Evolutionary conservation across 1,284 basidiomycete genomes (phyloP), one percentile per base, ranked within the genome.

Genomic region (Ustilago esculenta): DNA sequence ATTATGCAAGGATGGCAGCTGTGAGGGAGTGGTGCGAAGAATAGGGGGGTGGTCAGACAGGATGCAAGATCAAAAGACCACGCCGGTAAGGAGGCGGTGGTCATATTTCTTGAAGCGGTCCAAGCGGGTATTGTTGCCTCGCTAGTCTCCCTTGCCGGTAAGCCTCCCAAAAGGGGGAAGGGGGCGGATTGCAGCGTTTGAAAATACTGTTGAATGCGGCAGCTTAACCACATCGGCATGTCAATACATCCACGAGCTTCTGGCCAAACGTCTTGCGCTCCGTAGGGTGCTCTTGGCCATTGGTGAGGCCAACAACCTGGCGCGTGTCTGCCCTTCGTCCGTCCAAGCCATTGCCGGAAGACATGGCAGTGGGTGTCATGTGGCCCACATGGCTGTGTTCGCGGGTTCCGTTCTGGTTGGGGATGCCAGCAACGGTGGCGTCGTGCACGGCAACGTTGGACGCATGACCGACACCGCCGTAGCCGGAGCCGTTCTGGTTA

Each of bases 171-270:
- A n/a, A n/a, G n/a, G n/a, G n/a, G n/a, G n/a, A n/a, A n/a, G n/a
- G n/a, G n/a, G n/a, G n/a, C n/a, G n/a, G n/a, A n/a, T n/a, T n/a
- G n/a, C n/a, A n/a, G n/a, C n/a, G n/a, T n/a, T n/a, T n/a, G n/a
- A n/a, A n/a, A n/a, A n/a, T n/a, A n/a, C n/a, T n/a, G 14, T 12
- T 4, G 25, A 17, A 32, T 17, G 35, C 27, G 8, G 33, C 24
- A 29, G 12, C 15, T 42, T 72, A 81, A 33, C 56, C 76, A 48
- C 82, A 83, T 32, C 82, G 71, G 55, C 82, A 83, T 3, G 82
- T 82, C 36, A 83, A 56, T 32, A 83, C 61, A 33, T 76, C 73
- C 17, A 81, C 69, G 27, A 83, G 55, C 64, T 81, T 81, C 64
- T 79, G 75, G 6, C 82, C 81, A 47, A 78, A 76, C 32, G 66